These are phyloP conservation scores for Colletotrichum sojae DNA, from an alignment of 2,329 filamentous ascomycete species.

Conservation along the genomic window DNA sequence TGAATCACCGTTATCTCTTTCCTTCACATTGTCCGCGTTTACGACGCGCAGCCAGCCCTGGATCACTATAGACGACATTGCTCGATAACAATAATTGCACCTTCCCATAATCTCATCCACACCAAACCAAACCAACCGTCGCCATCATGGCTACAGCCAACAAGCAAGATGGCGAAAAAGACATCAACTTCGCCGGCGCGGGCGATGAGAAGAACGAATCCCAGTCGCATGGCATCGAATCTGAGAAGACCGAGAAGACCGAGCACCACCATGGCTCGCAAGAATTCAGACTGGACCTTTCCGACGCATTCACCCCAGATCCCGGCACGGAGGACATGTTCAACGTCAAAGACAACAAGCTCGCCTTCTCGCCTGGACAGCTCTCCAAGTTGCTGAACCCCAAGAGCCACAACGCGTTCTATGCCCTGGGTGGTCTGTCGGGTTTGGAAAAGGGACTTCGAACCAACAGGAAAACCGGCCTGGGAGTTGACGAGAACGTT, in stretches of 20 bases:
- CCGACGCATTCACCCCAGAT: slow-evolving; percentile 62
- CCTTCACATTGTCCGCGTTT: background rate
- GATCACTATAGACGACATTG: background rate
- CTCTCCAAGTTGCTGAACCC: slow-evolving; percentile 84
- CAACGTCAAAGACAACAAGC: slow-evolving; percentile 75
- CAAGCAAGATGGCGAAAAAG: slow-evolving; percentile 30
- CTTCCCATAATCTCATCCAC: background rate
- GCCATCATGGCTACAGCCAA: slow-evolving; percentile 24
- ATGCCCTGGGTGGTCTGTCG: slow-evolving; percentile 79
- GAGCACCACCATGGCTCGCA: slow-evolving; percentile 29
- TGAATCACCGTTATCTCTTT: background rate
- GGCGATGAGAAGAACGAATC: slow-evolving; percentile 9
- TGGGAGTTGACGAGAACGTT: slow-evolving; percentile 78
- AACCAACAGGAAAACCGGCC: slow-evolving; percentile 74
- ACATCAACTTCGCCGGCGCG: slow-evolving; percentile 7
- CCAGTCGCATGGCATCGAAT: slow-evolving; percentile 17
- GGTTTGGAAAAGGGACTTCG: slow-evolving; percentile 82
- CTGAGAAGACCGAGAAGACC: slow-evolving; percentile 8
- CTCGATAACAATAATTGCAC: background rate
- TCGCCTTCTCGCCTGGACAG: slow-evolving; percentile 81
- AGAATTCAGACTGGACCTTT: slow-evolving; percentile 43
- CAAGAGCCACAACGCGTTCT: slow-evolving; percentile 82
- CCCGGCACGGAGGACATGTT: slow-evolving; percentile 81
- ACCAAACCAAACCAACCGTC: background rate
- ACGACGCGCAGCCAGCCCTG: background rate